Base-by-base conservation (phyloP, 208 protist genomes). In the Leishmania amazonensis region DNA sequence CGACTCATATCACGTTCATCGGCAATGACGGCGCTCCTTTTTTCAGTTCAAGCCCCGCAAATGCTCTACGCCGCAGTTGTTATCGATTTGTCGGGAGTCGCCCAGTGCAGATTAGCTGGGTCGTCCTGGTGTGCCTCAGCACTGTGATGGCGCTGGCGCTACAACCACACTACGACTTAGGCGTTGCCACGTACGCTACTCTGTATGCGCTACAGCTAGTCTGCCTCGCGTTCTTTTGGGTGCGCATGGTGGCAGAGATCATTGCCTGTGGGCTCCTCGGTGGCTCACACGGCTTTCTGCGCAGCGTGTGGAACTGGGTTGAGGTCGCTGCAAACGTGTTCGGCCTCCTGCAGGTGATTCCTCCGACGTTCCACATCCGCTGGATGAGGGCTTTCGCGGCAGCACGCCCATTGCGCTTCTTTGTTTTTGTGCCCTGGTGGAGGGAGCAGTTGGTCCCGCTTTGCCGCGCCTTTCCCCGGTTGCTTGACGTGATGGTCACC, bases 381-480 rank as follows among this genome's bases (percentile, higher is more conserved):
- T 91, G 87, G 86, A 85, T 96, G 76, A 82, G 90, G 8, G 81
- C 80, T 24, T 81, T 94, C 35, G 79, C 85, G 3, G 90, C 90
- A 2, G 83, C 81, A 3, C 85, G 92, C 8, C 89, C 92, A 19
- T 75, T 96, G 45, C 79, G 87, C 19, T 87, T 91, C 42, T 75
- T 96, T 45, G 51, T 81, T 0, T 70, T 73, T 40, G 31, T 85
- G 1, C 80, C 85, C 15, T 64, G 58, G 31, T 78, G 89, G 68
- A 58, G 81, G 60, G 45, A 71, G 15, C 62, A 90, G 38, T 71
- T 91, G 3, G 67, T 82, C 11, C 78, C 84, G 3, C 49, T 90
- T n/a, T 77, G 80, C 11, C 85, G 81, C 38, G 78, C 58, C 58
- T 80, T 85, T n/a, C 85, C 80, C 1, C 62, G 75, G 28, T 51